Percentiles rank a stretch among this genome's conserved stretches.
phyloP scores from a whole-genome alignment of 1,284 basidiomycete species.

The Kalmanozyma brasiliensis region DNA sequence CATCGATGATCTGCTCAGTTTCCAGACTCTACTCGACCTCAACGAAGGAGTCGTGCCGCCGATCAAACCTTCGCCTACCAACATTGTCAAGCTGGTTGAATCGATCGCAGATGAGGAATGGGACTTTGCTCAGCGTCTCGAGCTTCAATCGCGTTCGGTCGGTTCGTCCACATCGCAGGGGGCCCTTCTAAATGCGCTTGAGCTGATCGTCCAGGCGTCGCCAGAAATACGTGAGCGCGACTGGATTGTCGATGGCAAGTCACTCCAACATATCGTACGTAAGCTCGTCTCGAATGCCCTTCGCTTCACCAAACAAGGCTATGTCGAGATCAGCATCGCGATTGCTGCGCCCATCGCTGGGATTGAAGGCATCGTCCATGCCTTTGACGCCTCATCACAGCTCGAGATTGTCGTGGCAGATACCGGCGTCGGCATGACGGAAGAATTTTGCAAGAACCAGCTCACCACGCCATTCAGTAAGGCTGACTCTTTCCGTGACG shows the following conservation, averaged over 20 bases:
- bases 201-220: conserved; percentile 50
- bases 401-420: conserved; percentile 45
- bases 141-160: conserved; percentile 23
- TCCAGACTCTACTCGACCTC: conserved; percentile 46
- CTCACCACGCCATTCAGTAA: conserved; percentile 53
- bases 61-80: conserved; percentile 16
- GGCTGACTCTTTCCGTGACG: conserved; percentile 49
- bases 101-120: conserved; percentile 51
- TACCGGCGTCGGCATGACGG: conserved; percentile 50
- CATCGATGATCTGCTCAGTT: conserved; percentile 59
- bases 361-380: conserved; percentile 13
- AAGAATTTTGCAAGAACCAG: conserved; percentile 42
- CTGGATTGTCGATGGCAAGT: conserved; percentile 32
- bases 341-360: conserved; percentile 15
- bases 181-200: conserved; percentile 19
- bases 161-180: conserved; percentile 7
- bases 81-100: conserved; percentile 45
- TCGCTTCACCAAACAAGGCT: conserved; percentile 45
- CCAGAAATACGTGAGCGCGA: conserved; percentile 24
- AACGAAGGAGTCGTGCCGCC: conserved; percentile 2
- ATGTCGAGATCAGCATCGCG: conserved; percentile 42
- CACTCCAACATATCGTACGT: conserved; percentile 46
- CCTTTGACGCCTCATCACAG: conserved; percentile 8
- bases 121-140: conserved; percentile 43
- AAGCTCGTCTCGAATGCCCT: conserved; percentile 56